These are phyloP conservation scores for Aspergillus tamarii DNA, from an alignment of 2,329 filamentous ascomycete species.

Conservation along the genomic window DNA sequence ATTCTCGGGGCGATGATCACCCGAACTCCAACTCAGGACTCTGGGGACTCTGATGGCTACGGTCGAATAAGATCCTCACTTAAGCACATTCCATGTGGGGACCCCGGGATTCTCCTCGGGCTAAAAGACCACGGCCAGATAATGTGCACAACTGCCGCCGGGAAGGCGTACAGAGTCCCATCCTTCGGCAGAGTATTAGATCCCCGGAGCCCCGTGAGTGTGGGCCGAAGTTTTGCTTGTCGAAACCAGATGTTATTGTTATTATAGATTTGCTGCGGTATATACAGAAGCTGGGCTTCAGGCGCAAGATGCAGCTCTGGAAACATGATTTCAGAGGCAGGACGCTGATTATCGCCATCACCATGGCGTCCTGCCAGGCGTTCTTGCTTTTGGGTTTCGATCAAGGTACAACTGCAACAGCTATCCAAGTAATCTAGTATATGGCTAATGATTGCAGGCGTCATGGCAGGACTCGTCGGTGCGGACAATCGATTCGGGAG, in stretches of 20 bases:
- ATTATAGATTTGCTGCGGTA: not conserved
- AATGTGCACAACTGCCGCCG: not conserved
- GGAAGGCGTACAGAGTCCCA: not conserved
- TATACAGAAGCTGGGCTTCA: not conserved
- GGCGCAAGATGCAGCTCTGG: conserved; percentile 22
- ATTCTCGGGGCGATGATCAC: conserved; percentile 19
- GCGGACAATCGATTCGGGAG: conserved; percentile 46
- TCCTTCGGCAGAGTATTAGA: not conserved
- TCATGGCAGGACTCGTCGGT: conserved; percentile 46
- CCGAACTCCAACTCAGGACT: conserved; percentile 4
- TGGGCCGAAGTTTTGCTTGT: not conserved
- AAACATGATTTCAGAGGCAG: conserved; percentile 27
- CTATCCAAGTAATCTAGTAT: not conserved
- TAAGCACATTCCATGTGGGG: not conserved
- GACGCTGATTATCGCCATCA: conserved; percentile 28
- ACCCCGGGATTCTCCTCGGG: not conserved
- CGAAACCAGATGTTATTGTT: not conserved
- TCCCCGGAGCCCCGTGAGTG: not conserved
- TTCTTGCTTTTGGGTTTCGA: conserved; percentile 51
- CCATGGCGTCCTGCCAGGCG: conserved; percentile 45
- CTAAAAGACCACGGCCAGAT: not conserved
- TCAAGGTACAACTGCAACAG: conserved; percentile 39
- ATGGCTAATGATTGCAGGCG: conserved; percentile 11
- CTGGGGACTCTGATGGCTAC: not conserved
- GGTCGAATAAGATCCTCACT: not conserved